Evolutionary conservation across 768 basidiomycete genomes (phyloP), one percentile per base, ranked within the genome.

Genomic region (Mycena floridula): DNA sequence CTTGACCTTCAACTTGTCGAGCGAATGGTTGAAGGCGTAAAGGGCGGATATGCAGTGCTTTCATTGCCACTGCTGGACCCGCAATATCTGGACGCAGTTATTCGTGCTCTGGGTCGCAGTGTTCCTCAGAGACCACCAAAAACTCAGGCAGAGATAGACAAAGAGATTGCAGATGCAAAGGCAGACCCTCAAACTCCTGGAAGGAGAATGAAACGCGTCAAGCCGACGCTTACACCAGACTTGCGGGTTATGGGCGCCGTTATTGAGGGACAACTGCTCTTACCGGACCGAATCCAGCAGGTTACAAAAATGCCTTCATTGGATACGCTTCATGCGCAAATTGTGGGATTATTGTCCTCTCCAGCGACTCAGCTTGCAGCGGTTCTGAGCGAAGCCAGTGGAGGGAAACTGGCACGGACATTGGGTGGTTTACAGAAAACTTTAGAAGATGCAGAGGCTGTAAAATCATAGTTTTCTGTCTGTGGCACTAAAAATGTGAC

Each of bases 271-370:
- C 69, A 74, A 48, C 69, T 89, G 45, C 77, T 93, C 59, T 67
- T 79, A 42, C 71, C 77, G 16, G 62, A 71, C 8, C 73, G 73
- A 5, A 65, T 92, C 44, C 66, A 71, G 57, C 71, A 78, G 12
- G 77, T 92, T 4, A 77, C 82, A 25, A 78, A 80, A 53, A 64
- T 95, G 42, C 93, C 92, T 18, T 77, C 84, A 36, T 62, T 95
- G 55, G 85, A 86, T 28, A 82, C 79, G 2, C 62, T 96, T 48
- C 66, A 85, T 42, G 82, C 82, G 15, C 91, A 95, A 62, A 73
- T 97, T 45, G 84, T 94, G 12, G 93, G 92, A 7, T 50, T 96
- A 63, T 60, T 97, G 48, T 83, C 83, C 46, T 71, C 80, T 12
- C 89, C 89, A 36, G 82, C 78, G 9, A 70, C 76, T 49, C 84